Conservation (phyloP, 441 rosid genomes). For the Populus hybrid region DNA sequence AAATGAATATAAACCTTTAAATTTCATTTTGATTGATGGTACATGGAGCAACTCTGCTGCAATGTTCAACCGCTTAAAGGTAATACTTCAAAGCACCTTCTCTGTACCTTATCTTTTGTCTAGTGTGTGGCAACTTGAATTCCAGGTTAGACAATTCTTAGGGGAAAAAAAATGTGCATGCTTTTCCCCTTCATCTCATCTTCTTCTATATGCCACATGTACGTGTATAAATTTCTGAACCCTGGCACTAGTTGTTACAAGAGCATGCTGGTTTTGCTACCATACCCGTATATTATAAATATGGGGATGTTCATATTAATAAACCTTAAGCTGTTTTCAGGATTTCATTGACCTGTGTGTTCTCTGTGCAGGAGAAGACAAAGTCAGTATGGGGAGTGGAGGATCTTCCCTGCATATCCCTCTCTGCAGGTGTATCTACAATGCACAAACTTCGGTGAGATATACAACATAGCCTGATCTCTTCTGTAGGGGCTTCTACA, state of each 20-base stretch:
- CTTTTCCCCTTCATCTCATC: background rate
- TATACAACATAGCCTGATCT: slow-evolving; percentile 5
- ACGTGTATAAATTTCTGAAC: background rate
- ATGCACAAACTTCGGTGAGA: slow-evolving; percentile 92
- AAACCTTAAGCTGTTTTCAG: background rate
- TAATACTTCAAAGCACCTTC: slow-evolving; percentile 15
- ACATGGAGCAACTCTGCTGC: slow-evolving; percentile 98
- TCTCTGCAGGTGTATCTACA: slow-evolving; percentile 67
- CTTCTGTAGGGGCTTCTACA: slow-evolving; percentile 1
- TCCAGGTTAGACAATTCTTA: background rate
- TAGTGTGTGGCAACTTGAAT: background rate
- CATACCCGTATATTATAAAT: background rate
- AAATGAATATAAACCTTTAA: slow-evolving; percentile 43
- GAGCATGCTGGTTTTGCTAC: background rate
- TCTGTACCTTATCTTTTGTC: background rate
- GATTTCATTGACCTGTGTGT: background rate
- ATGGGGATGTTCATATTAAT: background rate
- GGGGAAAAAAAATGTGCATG: background rate
- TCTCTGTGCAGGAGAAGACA: slow-evolving; percentile 58
- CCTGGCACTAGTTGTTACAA: background rate
- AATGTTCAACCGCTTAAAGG: slow-evolving; percentile 89
- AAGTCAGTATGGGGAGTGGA: slow-evolving; percentile 74
- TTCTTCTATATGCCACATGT: background rate
- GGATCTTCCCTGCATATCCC: slow-evolving; percentile 71
- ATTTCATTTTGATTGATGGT: slow-evolving; percentile 84